Percentiles rank a stretch among this genome's conserved stretches.
These are phyloP conservation scores for Periconia sp. DNA, from an alignment of 2,329 filamentous ascomycete species.

Conservation along the genomic window DNA sequence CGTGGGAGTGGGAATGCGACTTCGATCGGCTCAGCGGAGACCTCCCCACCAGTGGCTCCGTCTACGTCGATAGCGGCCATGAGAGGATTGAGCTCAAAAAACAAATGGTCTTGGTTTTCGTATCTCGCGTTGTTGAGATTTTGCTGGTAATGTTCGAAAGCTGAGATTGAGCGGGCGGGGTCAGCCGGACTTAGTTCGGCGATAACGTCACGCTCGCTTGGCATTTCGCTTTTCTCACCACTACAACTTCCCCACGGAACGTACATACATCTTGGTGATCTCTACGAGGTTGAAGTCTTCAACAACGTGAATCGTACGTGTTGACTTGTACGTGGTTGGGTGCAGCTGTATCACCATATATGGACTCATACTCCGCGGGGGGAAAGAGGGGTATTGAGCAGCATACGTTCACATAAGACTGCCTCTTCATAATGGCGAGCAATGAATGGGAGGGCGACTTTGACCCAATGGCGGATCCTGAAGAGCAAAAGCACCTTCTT, in stretches of 20 bases:
- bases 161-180: not conserved
- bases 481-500: constrained; percentile 79
- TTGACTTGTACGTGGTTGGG: too few species aligned
- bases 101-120: not conserved
- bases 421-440: constrained; percentile 15
- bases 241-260: not conserved
- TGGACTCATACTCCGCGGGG: too few species aligned
- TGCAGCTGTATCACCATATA: too few species aligned
- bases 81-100: not conserved
- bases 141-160: not conserved
- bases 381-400: too few species aligned
- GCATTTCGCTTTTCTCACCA: not conserved
- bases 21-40: constrained; percentile 49
- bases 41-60: constrained; percentile 12
- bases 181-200: not conserved
- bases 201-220: not conserved
- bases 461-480: constrained; percentile 70
- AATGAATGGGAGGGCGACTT: constrained; percentile 63
- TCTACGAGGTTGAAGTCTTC: too few species aligned
- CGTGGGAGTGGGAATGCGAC: constrained; percentile 60
- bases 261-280: not conserved
- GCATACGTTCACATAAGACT: too few species aligned
- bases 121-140: not conserved
- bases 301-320: too few species aligned
- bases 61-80: constrained; percentile 22